Evolutionary conservation across 2,329 filamentous ascomycete species (phyloP), one percentile per base, ranked within the genome.

Genomic region (Aspergillus transmontanensis): DNA sequence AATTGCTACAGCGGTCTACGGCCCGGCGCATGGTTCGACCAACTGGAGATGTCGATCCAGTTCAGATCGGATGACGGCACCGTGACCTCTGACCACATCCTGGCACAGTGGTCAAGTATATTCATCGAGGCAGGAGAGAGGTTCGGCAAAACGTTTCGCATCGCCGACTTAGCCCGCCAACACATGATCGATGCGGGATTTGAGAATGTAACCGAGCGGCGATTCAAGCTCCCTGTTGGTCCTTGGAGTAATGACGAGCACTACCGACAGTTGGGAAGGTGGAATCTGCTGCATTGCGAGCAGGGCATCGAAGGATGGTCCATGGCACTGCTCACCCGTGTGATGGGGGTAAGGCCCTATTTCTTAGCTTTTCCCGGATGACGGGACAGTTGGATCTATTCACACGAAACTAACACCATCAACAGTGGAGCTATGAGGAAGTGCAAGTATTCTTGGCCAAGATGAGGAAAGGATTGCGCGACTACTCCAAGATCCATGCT

Each of bases 281-380:
- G 71, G 68, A 68, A 70, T 16, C 58, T 67, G 12, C 54, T 69
- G 10, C 72, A 72, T 39, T 71, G 69, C 58, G 72, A 76, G 56
- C 65, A 68, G 16, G 72, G 73, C 2, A 65, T 75, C 53, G 73
- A 75, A 55, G 73, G 73, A 23, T 76, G 74, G 74, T 69, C 70
- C 12, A 70, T 76, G 68, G 66, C 71, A 19, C 64, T 75, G 34
- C 61, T 74, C 26, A 74, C 73, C 1, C 71, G 68, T 30, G 67
- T 74, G 23, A 69, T 74, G 67, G 72, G 73, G 59, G 72, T 67
- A 64, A 71, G 66, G 66, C 54, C 30, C 14, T 30, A 26, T 28
- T 46, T 53, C 55, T 43, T n/a, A 23, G 12, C n/a, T 26, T 10
- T 28, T 30, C 23, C 19, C 10, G 16, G 21, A 54, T 30, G 1